Percentiles rank a stretch among this genome's conserved stretches.
These are phyloP conservation scores for Sporobolomyces phaffii DNA, from an alignment of 768 basidiomycete genomes.

Conservation along the genomic window DNA sequence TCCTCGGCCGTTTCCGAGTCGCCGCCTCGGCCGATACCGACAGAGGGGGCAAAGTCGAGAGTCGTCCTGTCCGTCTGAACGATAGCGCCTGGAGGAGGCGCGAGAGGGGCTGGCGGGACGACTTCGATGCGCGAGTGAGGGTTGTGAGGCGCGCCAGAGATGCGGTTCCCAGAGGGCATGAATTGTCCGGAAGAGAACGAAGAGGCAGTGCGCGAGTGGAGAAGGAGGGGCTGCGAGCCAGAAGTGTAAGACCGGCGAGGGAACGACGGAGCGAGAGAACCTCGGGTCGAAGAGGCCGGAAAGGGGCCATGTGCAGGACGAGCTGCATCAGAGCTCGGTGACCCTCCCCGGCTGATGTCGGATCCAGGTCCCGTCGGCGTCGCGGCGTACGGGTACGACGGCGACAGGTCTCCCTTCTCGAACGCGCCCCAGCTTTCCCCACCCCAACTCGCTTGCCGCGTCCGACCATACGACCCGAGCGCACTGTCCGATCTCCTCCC, in stretches of 20 bases:
- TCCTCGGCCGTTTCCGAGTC: neutral
- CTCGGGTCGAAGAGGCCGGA: slow-evolving; percentile 17
- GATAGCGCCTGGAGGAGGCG: slow-evolving; percentile 47
- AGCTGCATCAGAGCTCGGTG: slow-evolving; percentile 5
- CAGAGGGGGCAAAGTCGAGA: slow-evolving; percentile 34
- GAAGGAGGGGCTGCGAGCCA: slow-evolving; percentile 4
- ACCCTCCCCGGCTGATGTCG: neutral
- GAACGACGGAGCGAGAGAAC: slow-evolving; percentile 12
- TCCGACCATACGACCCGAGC: neutral
- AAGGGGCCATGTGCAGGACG: neutral
- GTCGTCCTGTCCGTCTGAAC: slow-evolving; percentile 35
- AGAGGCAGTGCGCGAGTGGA: slow-evolving; percentile 16
- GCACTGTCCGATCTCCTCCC: slow-evolving; percentile 19
- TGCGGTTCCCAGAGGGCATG: slow-evolving; percentile 35
- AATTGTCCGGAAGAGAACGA: slow-evolving; percentile 7
- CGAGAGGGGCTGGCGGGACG: slow-evolving; percentile 62
- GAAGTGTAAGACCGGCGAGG: slow-evolving; percentile 22
- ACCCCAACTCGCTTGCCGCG: slow-evolving; percentile 33
- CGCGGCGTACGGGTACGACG: slow-evolving; percentile 11
- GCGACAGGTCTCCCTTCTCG: slow-evolving; percentile 21
- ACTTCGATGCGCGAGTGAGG: slow-evolving; percentile 61
- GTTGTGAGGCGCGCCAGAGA: slow-evolving; percentile 60
- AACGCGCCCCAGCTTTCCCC: slow-evolving; percentile 23
- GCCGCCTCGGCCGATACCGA: slow-evolving; percentile 23
- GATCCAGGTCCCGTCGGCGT: slow-evolving; percentile 8